Evolutionary conservation across 352 stramenopile genomes (phyloP).

Genomic region (Pythium dissimile): DNA sequence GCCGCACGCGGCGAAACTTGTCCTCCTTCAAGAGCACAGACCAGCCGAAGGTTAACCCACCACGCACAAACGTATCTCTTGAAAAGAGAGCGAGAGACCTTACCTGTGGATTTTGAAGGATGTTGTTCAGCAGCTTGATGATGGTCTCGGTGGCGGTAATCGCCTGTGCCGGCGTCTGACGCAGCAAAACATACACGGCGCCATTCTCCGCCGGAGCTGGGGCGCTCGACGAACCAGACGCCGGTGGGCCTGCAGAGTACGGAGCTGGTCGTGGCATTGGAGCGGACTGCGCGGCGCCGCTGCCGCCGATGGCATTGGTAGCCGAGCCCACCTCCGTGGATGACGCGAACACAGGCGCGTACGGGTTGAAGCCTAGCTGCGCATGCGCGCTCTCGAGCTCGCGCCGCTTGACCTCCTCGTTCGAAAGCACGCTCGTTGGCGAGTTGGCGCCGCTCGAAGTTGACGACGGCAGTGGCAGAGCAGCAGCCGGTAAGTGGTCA

Average conservation of each 20-base stretch:
- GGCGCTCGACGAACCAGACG: constrained; percentile 3
- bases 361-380: constrained; percentile 74
- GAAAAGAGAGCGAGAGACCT: not conserved
- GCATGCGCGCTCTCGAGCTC: constrained; percentile 51
- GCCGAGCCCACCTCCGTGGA: constrained; percentile 46
- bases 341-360: constrained; percentile 62
- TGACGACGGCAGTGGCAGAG: constrained; percentile 18
- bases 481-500: constrained; percentile 5
- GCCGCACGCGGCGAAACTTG: constrained; percentile 65
- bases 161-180: constrained; percentile 42
- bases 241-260: constrained; percentile 8
- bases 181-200: constrained; percentile 61
- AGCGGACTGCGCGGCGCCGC: not conserved
- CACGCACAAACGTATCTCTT: not conserved
- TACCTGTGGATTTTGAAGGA: constrained; percentile 59
- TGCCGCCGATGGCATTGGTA: constrained; percentile 53
- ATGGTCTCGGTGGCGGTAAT: constrained; percentile 61
- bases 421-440: constrained; percentile 35
- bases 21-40: constrained; percentile 57
- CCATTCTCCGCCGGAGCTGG: constrained; percentile 17
- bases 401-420: constrained; percentile 61
- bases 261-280: constrained; percentile 3
- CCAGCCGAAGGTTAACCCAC: not conserved
- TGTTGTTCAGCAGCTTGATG: constrained; percentile 69
- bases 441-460: constrained; percentile 5